Evolutionary conservation across 2,329 filamentous ascomycete genomes (phyloP).

Genomic region (Colletotrichum acutatum): DNA sequence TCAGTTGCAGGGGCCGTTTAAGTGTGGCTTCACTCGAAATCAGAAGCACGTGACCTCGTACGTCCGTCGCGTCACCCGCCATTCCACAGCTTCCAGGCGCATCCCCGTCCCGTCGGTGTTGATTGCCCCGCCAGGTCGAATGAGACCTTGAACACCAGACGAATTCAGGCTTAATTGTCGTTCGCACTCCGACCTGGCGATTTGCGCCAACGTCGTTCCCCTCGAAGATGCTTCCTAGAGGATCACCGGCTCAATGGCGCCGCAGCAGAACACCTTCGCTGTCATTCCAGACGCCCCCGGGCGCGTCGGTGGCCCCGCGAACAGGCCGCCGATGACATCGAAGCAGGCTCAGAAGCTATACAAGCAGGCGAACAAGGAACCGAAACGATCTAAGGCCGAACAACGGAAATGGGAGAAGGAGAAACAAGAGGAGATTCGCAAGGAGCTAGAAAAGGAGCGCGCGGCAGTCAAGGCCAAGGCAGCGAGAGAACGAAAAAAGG

Average conservation of each 20-base stretch:
- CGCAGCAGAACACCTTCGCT: conserved; percentile 56
- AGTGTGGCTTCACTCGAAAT: background rate
- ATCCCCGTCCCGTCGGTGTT: conserved; percentile 3
- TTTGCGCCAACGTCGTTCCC: background rate
- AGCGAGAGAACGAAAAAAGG: conserved; percentile 65
- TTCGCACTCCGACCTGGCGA: background rate
- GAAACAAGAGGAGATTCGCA: conserved; percentile 62
- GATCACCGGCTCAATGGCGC: conserved; percentile 44
- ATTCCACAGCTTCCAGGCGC: background rate
- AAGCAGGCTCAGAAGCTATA: conserved; percentile 54
- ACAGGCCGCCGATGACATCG: conserved; percentile 52
- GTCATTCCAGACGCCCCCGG: conserved; percentile 50
- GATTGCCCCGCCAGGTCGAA: conserved; percentile 23
- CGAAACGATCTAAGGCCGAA: conserved; percentile 56
- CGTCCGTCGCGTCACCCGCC: conserved; percentile 17
- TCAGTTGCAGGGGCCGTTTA: background rate
- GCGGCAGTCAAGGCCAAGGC: conserved; percentile 59
- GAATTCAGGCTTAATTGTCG: background rate
- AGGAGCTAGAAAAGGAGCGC: conserved; percentile 62
- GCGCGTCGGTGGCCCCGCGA: conserved; percentile 35
- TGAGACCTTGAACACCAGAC: background rate
- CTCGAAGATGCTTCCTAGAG: conserved; percentile 16
- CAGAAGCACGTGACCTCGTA: conserved; percentile 1
- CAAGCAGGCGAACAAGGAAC: conserved; percentile 48
- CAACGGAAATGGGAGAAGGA: conserved; percentile 53